These are phyloP conservation scores for Dryas alaskensis DNA, from an alignment of 306 rosid species.

Conservation along the genomic window DNA sequence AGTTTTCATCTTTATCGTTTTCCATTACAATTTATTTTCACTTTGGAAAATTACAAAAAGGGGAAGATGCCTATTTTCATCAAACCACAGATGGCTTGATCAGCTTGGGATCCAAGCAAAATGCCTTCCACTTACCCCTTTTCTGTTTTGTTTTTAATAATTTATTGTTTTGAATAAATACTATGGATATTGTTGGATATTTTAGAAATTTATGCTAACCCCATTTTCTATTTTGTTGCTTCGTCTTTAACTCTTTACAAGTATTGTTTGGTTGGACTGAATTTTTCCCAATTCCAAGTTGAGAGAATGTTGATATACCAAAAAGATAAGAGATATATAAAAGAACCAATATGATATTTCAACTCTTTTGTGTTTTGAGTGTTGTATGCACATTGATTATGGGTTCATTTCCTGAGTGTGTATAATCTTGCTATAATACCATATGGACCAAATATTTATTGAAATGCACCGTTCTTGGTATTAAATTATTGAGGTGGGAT, in stretches of 20 bases:
- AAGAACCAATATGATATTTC: background rate
- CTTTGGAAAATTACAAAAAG: background rate
- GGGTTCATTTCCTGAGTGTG: no score
- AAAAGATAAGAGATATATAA: background rate
- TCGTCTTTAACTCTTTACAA: background rate
- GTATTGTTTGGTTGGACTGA: background rate
- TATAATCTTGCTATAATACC: background rate
- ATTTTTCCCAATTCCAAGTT: background rate
- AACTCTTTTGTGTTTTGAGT: no score
- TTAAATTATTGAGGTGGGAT: background rate
- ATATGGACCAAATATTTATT: background rate
- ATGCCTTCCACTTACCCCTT: background rate
- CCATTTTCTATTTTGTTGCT: background rate
- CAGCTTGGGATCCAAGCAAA: constrained; percentile 23
- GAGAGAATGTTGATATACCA: background rate
- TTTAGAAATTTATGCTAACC: background rate
- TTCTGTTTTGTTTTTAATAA: background rate
- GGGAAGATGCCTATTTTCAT: constrained; percentile 6
- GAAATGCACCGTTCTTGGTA: background rate
- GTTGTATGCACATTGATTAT: no score
- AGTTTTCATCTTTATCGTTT: background rate
- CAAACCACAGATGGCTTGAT: constrained; percentile 9
- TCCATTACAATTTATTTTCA: background rate
- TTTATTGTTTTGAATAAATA: background rate
- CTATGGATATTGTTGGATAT: background rate